Percentiles rank a stretch among this genome's conserved stretches.
Evolutionary conservation across 2,329 filamentous ascomycete species (phyloP).

Genomic region (Stenocarpella maydis): DNA sequence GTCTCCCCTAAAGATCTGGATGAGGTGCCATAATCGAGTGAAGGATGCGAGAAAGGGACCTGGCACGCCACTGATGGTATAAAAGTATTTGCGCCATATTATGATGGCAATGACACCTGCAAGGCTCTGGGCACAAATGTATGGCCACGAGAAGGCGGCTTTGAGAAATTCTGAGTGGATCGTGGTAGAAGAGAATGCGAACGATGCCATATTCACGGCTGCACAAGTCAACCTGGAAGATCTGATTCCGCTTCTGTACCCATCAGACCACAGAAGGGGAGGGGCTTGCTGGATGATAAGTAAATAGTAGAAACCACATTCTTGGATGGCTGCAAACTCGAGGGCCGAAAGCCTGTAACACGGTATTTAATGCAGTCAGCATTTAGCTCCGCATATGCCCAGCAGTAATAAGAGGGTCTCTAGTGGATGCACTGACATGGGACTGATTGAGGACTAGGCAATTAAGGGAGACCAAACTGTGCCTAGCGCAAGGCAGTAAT

Average conservation of each 20-base stretch:
- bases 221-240: not conserved
- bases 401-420: not conserved
- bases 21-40: constrained; percentile 15
- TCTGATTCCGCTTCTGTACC: not conserved
- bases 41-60: constrained; percentile 15
- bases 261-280: too few relatives aligned
- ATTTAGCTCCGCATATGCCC: not conserved
- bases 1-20: not conserved
- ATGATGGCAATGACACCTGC: not conserved
- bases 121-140: not conserved
- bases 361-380: not conserved
- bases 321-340: not conserved
- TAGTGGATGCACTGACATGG: not conserved
- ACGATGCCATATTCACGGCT: not conserved
- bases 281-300: not conserved
- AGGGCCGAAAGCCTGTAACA: too few relatives aligned
- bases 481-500: not conserved
- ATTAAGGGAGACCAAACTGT: not conserved
- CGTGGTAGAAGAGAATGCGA: not conserved
- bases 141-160: not conserved
- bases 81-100: constrained; percentile 1
- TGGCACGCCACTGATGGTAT: constrained; percentile 6
- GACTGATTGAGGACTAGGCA: not conserved
- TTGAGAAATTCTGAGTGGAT: not conserved
- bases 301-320: not conserved